phyloP scores from a whole-genome alignment of 2,329 filamentous ascomycete genomes.

The Septoria linicola region DNA sequence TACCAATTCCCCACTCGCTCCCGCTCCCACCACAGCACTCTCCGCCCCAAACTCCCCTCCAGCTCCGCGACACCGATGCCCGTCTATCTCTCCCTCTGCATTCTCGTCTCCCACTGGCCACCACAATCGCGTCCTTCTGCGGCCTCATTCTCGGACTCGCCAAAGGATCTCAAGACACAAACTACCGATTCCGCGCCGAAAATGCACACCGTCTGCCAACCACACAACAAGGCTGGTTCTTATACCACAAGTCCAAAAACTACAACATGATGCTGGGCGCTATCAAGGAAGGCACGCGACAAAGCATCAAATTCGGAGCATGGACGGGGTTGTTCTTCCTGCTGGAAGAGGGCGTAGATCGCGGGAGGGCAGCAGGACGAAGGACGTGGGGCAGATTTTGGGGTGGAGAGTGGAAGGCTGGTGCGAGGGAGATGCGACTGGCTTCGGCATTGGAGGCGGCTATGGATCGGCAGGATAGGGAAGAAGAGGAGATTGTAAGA shows the following conservation, averaged over 20 bases:
- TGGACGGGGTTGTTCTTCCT: slow-evolving; percentile 76
- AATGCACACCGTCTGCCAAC: slow-evolving; percentile 91
- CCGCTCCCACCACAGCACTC: background rate
- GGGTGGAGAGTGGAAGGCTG: slow-evolving; percentile 33
- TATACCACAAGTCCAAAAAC: slow-evolving; percentile 99
- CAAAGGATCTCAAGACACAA: slow-evolving; percentile 41
- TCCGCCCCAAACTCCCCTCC: background rate
- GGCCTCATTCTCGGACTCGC: slow-evolving; percentile 37
- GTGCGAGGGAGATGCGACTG: slow-evolving; percentile 37
- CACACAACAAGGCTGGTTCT: slow-evolving; percentile 83
- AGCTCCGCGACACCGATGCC: slow-evolving; percentile 22
- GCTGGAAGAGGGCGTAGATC: slow-evolving; percentile 82
- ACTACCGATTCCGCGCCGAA: slow-evolving; percentile 86
- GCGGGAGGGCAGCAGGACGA: slow-evolving; percentile 63
- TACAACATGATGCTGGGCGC: slow-evolving; percentile 80
- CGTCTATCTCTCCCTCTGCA: slow-evolving; percentile 38
- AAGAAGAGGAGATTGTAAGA: slow-evolving; percentile 43
- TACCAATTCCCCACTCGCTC: slow-evolving; percentile 6
- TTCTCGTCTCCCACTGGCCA: slow-evolving; percentile 35
- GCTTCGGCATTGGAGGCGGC: slow-evolving; percentile 44
- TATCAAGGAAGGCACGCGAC: slow-evolving; percentile 72
- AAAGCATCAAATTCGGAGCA: slow-evolving; percentile 67
- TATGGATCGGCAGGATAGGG: slow-evolving; percentile 34
- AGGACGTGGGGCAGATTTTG: slow-evolving; percentile 42
- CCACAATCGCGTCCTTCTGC: slow-evolving; percentile 26